Evolutionary conservation across 257 asterid species (phyloP), one percentile per base, ranked within the genome.

Genomic region (Solanum pennellii): DNA sequence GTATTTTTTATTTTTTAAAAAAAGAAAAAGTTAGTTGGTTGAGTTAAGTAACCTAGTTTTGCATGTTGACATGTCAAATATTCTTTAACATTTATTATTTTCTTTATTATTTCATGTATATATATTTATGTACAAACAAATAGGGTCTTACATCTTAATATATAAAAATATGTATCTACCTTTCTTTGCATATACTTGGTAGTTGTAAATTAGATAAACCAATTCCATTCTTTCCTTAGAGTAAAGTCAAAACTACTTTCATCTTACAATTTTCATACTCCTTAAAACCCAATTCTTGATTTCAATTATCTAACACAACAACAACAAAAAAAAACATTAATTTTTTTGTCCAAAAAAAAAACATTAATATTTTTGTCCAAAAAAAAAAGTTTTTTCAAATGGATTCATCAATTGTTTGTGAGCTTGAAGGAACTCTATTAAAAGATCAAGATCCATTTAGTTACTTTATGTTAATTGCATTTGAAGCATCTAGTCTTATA

Each of bases 391-490:
- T 12, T 2, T 39, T 27, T 39, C 20, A 49, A 80, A 92, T 93
- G 97, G 93, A 91, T 59, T 49, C 85, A 66, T 91, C 94, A 27
- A 90, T 93, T 68, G 92, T 94, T 69, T 91, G 94, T 0, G 98
- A 94, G 86, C 87, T 97, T 3, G 98, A 95, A 92, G 98, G 99
- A 20, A 89, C 93, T 60, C 97, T 97, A 33, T 71, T 97, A 83
- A 94, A 92, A 73, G 89, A 94, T 86, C 92, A 89, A 18, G 89
- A 94, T 85, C 90, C 93, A 0, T 97, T 97, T 86, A 93, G 96
- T 31, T 97, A 95, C 84, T 97, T 95, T 90, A 95, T 97, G 98
- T 31, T 97, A 49, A 90, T 97, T 3, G 98, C 99, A 9, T 97
- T 97, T 75, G 99, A 97, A 83, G 98, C 98, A 1, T 95, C 98